Evolutionary conservation across 139 green algal species (phyloP).

Genomic region (Deuterostichococcus epilithicus): DNA sequence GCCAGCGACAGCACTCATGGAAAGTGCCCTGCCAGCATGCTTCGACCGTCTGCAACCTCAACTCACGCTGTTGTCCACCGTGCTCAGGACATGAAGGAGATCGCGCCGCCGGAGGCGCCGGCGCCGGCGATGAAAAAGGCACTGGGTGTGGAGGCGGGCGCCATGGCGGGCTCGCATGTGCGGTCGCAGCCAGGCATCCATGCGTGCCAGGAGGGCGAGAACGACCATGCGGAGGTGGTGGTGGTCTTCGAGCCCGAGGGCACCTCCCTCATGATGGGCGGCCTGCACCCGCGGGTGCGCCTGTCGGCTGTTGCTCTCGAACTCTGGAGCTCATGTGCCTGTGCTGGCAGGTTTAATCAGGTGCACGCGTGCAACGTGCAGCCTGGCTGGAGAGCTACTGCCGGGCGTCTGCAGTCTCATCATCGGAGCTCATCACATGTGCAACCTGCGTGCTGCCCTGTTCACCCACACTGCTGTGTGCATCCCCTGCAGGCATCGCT

Average conservation of each 20-base stretch:
- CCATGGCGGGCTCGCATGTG: not conserved
- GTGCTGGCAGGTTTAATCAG: not conserved
- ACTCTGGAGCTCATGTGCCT: not conserved
- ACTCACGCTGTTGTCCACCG: too few species aligned
- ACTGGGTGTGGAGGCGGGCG: not conserved
- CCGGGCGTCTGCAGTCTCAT: too few species aligned
- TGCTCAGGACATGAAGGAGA: not conserved
- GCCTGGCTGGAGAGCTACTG: not conserved
- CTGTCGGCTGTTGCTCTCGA: not conserved
- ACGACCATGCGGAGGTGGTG: conserved; percentile 66
- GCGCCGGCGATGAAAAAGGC: not conserved
- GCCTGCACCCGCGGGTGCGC: conserved; percentile 72
- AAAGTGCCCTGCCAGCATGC: too few species aligned
- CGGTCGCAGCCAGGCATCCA: too few species aligned
- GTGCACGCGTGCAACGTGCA: too few species aligned
- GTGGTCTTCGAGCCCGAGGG: conserved; percentile 90
- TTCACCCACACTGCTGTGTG: too few species aligned
- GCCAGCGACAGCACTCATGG: too few species aligned
- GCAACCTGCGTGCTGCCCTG: too few species aligned
- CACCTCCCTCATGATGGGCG: conserved; percentile 88
- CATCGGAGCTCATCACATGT: too few species aligned
- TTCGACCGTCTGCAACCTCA: too few species aligned
- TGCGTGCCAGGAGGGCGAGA: conserved; percentile 65
- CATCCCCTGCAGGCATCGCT: conserved; percentile 76
- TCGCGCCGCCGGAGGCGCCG: not conserved